Evolutionary conservation across 805 yeast genomes (phyloP).

Genomic region (Kodamaea kaohsiungensis): DNA sequence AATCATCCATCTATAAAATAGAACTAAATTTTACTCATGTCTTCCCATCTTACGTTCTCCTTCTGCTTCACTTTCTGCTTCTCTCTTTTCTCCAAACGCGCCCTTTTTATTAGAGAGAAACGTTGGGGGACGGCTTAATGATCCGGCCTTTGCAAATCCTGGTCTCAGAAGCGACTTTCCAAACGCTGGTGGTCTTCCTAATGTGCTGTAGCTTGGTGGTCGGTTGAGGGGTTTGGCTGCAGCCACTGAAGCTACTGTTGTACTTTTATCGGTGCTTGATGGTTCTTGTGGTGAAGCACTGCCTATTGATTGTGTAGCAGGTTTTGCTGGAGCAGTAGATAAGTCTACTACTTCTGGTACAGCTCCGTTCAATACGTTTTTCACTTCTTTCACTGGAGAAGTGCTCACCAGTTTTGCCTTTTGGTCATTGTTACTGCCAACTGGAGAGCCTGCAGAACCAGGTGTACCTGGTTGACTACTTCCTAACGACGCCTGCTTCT

Average conservation of each 20-base stretch:
- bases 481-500: conserved; percentile 30
- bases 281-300: not conserved
- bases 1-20: not conserved
- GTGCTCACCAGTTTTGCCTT: not conserved
- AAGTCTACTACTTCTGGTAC: not conserved
- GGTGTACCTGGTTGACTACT: conserved; percentile 19
- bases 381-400: not conserved
- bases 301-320: not conserved
- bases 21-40: conserved; percentile 7
- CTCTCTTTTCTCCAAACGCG: conserved; percentile 5
- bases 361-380: not conserved
- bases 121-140: conserved; percentile 37
- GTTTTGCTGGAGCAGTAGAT: not conserved
- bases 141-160: conserved; percentile 31
- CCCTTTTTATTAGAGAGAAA: conserved; percentile 30
- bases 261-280: not conserved
- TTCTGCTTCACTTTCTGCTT: conserved; percentile 9
- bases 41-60: conserved; percentile 10
- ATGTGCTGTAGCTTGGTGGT: conserved; percentile 19
- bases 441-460: not conserved
- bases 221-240: conserved; percentile 4
- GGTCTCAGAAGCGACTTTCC: conserved; percentile 22
- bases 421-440: not conserved
- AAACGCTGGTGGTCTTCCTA: conserved; percentile 27
- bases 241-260: conserved; percentile 1